Percentiles rank a stretch among this genome's conserved stretches.
Conservation (phyloP, 192 early-diverging fungal genomes). For the Mortierella antarctica region DNA sequence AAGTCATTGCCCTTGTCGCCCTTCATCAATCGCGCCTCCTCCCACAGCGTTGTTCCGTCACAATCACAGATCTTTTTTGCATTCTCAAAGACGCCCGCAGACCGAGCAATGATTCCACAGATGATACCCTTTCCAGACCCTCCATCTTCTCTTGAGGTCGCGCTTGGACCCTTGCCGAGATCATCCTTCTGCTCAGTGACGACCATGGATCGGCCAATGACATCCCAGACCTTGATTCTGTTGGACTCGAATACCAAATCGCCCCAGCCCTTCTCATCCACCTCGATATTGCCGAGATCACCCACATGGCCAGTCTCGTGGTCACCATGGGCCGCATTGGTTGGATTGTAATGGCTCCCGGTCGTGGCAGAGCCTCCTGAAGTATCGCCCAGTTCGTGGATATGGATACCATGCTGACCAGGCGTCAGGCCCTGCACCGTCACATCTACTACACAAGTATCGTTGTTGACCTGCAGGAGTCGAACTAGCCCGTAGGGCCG, state of each 20-base stretch:
- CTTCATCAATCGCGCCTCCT: slow-evolving; percentile 69
- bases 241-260: slow-evolving; percentile 79
- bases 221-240: slow-evolving; percentile 86
- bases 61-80: slow-evolving; percentile 89
- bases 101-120: slow-evolving; percentile 88
- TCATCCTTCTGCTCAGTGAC: slow-evolving; percentile 68
- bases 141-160: slow-evolving; percentile 53
- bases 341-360: slow-evolving; percentile 67
- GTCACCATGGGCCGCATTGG: slow-evolving; percentile 59
- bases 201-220: slow-evolving; percentile 90
- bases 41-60: slow-evolving; percentile 88
- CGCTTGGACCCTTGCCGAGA: slow-evolving; percentile 48
- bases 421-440: slow-evolving; percentile 76
- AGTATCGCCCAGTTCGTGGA: slow-evolving; percentile 87
- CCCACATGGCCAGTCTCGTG: slow-evolving; percentile 64
- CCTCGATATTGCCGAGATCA: slow-evolving; percentile 74
- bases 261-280: slow-evolving; percentile 77
- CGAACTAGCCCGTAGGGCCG: slow-evolving; percentile 77
- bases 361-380: slow-evolving; percentile 64
- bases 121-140: slow-evolving; percentile 73
- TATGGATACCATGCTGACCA: slow-evolving; percentile 73
- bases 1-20: slow-evolving; percentile 38
- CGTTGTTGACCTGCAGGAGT: slow-evolving; percentile 79
- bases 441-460: slow-evolving; percentile 83
- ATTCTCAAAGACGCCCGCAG: slow-evolving; percentile 93